A percentile compares a stretch with the other conserved stretches of the same genome.
These are phyloP conservation scores for Vitis hybrid DNA, from an alignment of 177 flowering plant genomes.

Conservation along the genomic window DNA sequence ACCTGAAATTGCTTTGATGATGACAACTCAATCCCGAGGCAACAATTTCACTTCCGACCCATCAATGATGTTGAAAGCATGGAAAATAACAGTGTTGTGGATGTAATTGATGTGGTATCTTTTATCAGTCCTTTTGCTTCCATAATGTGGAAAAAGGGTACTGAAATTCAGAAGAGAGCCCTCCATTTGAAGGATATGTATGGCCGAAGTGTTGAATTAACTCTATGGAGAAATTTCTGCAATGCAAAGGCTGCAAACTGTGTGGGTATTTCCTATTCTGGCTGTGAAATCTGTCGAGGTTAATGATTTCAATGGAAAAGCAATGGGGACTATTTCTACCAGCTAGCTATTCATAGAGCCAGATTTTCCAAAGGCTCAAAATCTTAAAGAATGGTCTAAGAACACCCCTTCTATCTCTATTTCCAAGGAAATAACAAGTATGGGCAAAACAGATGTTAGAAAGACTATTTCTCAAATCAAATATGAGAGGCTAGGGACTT, in stretches of 20 bases:
- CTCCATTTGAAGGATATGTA: slow-evolving; percentile 93
- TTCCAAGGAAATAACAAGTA: slow-evolving; percentile 57
- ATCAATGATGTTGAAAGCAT: slow-evolving; percentile 75
- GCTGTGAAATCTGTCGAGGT: slow-evolving; percentile 85
- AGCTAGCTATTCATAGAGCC: slow-evolving; percentile 81
- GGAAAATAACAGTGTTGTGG: slow-evolving; percentile 65
- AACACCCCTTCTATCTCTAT: slow-evolving; percentile 50
- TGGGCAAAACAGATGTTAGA: slow-evolving; percentile 56
- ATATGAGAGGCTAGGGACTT: slow-evolving; percentile 59
- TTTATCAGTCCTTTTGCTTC: slow-evolving; percentile 49
- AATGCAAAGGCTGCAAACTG: slow-evolving; percentile 60
- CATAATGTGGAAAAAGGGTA: slow-evolving; percentile 82
- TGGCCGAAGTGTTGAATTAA: slow-evolving; percentile 85
- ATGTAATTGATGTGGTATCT: slow-evolving; percentile 78
- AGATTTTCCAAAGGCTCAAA: slow-evolving; percentile 66
- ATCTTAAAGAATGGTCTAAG: slow-evolving; percentile 69
- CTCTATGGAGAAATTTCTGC: slow-evolving; percentile 89
- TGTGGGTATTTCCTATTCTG: slow-evolving; percentile 70
- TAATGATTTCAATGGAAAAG: slow-evolving; percentile 83
- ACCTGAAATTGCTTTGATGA: slow-evolving; percentile 67
- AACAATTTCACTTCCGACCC: slow-evolving; percentile 72
- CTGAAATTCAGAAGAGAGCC: slow-evolving; percentile 69
- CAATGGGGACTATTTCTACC: slow-evolving; percentile 72
- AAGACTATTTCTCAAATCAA: slow-evolving; percentile 84
- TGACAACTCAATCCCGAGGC: slow-evolving; percentile 68